Evolutionary conservation across 2,329 filamentous ascomycete genomes (phyloP).

Genomic region (Colletotrichum shisoi): DNA sequence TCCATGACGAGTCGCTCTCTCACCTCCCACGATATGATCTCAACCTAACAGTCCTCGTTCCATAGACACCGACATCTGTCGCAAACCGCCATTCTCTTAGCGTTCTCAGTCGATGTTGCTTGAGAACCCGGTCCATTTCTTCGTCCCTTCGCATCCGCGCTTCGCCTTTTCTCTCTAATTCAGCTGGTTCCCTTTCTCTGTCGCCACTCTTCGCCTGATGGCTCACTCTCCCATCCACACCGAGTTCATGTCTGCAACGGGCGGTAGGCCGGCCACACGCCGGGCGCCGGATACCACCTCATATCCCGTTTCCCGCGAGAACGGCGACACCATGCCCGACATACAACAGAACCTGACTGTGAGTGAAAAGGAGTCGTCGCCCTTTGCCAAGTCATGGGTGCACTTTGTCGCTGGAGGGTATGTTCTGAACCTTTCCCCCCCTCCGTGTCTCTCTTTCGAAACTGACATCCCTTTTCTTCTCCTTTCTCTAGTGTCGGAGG

Average conservation of each 20-base stretch:
- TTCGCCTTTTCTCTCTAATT: background rate
- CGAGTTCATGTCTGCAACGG: conserved; percentile 45
- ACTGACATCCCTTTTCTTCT: conserved; percentile 21
- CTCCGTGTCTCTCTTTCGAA: background rate
- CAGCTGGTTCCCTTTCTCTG: background rate
- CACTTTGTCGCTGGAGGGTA: conserved; percentile 93
- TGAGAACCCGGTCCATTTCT: background rate
- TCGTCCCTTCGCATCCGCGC: background rate
- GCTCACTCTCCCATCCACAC: conserved; percentile 45
- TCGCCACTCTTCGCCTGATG: conserved; percentile 42
- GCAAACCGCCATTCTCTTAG: background rate
- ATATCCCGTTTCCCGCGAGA: conserved; percentile 62
- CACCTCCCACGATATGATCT: conserved; percentile 20
- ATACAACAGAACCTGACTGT: conserved; percentile 45
- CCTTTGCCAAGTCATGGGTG: conserved; percentile 82
- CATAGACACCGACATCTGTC: conserved; percentile 1
- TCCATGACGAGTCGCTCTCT: conserved; percentile 23
- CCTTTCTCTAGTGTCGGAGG: conserved; percentile 72
- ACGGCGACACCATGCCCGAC: conserved; percentile 62
- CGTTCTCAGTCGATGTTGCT: background rate
- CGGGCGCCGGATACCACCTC: conserved; percentile 35
- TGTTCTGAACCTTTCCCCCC: conserved; percentile 45
- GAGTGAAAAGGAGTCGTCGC: conserved; percentile 53
- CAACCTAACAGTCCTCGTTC: conserved; percentile 8
- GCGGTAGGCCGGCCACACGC: conserved; percentile 43